A percentile compares a stretch with the other conserved stretches of the same genome.
Conservation (phyloP, 179 eudicot genomes). For the Amaranthus tricolor region DNA sequence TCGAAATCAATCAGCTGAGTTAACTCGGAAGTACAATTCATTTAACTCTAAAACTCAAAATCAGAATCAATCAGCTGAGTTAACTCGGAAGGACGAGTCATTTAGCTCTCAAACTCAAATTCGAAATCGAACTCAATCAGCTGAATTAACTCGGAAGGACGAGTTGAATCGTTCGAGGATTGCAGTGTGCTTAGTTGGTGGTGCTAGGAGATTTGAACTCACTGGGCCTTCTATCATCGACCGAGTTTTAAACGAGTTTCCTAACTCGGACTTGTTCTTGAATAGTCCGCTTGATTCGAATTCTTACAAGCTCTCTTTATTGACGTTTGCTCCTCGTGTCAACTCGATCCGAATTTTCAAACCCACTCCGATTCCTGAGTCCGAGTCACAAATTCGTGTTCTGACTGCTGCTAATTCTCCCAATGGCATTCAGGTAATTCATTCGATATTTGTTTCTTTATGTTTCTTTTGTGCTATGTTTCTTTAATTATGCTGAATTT, state of each 20-base stretch:
- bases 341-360: constrained; percentile 52
- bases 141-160: not conserved
- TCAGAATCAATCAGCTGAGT: too few relatives aligned
- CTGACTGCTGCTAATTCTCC: constrained; percentile 76
- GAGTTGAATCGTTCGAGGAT: constrained; percentile 49
- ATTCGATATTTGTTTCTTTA: not conserved
- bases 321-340: constrained; percentile 50
- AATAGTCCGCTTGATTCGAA: constrained; percentile 65
- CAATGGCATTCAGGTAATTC: constrained; percentile 74
- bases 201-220: constrained; percentile 77
- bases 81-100: too few relatives aligned
- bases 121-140: too few relatives aligned
- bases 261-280: constrained; percentile 66
- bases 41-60: too few relatives aligned
- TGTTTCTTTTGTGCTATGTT: not conserved
- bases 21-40: too few relatives aligned
- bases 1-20: too few relatives aligned
- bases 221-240: constrained; percentile 80
- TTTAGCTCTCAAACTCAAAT: too few relatives aligned
- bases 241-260: constrained; percentile 42
- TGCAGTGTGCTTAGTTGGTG: constrained; percentile 86
- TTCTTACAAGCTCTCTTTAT: constrained; percentile 51
- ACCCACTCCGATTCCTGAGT: constrained; percentile 45
- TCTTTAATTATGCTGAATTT: not conserved
- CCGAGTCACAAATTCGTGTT: constrained; percentile 56